Conservation (phyloP, 768 basidiomycete species). For the Pholiota molesta region DNA sequence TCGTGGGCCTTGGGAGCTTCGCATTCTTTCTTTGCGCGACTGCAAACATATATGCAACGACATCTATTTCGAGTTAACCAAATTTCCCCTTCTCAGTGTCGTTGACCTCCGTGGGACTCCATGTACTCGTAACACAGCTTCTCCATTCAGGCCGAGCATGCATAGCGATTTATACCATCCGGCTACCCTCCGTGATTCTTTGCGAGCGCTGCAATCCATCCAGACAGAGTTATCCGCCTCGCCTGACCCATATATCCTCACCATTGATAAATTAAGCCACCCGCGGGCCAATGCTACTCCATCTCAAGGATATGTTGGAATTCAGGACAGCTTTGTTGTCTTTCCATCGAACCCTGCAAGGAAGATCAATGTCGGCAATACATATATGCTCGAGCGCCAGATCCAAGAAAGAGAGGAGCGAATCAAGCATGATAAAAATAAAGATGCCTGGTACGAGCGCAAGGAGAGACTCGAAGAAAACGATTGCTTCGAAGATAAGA, state of each 20-base stretch:
- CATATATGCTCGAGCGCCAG: slow-evolving; percentile 18
- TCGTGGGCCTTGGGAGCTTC: slow-evolving; percentile 60
- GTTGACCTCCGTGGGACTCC: slow-evolving; percentile 57
- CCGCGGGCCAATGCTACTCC: slow-evolving; percentile 12
- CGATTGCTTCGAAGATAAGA: background rate
- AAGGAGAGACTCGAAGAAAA: slow-evolving; percentile 20
- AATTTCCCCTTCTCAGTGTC: slow-evolving; percentile 61
- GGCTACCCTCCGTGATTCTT: slow-evolving; percentile 35
- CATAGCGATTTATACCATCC: slow-evolving; percentile 44
- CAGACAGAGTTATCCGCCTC: slow-evolving; percentile 35
- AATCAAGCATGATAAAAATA: slow-evolving; percentile 24
- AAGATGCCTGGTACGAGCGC: slow-evolving; percentile 28
- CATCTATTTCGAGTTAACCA: slow-evolving; percentile 41
- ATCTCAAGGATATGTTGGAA: slow-evolving; percentile 11
- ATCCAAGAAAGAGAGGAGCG: slow-evolving; percentile 19
- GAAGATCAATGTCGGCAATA: slow-evolving; percentile 24
- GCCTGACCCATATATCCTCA: slow-evolving; percentile 31
- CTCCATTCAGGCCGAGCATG: slow-evolving; percentile 29
- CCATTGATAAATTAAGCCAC: slow-evolving; percentile 31
- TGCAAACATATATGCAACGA: slow-evolving; percentile 52
- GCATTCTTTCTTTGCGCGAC: slow-evolving; percentile 58
- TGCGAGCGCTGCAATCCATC: slow-evolving; percentile 29
- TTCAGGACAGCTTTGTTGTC: slow-evolving; percentile 26
- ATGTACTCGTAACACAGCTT: slow-evolving; percentile 33
- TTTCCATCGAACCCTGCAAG: slow-evolving; percentile 20